phyloP scores from a whole-genome alignment of 805 yeast species.

The Kluyveromyces siamensis region DNA sequence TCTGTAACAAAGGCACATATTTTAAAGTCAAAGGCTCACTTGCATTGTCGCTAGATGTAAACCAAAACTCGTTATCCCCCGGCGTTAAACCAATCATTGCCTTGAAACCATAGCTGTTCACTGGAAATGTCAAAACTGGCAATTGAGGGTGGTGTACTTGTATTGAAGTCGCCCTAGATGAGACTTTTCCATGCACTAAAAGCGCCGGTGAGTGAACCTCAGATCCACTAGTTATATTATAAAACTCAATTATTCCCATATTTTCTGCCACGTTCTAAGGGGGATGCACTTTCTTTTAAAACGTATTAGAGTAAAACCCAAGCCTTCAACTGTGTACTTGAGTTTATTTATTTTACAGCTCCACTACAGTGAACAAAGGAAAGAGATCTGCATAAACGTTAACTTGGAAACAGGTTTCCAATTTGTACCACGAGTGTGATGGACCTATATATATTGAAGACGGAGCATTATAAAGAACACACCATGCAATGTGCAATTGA shows the following conservation, averaged over 20 bases:
- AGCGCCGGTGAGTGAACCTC: slow-evolving; percentile 40
- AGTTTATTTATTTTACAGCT: too few species aligned
- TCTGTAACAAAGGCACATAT: slow-evolving; percentile 48
- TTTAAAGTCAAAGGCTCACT: slow-evolving; percentile 28
- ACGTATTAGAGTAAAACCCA: too few species aligned
- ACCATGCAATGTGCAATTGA: too few species aligned
- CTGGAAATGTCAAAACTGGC: slow-evolving; percentile 66
- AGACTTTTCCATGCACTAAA: slow-evolving; percentile 40
- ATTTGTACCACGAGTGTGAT: too few species aligned
- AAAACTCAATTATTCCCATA: slow-evolving; percentile 19
- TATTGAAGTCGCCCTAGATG: slow-evolving; percentile 30
- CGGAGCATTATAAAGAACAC: too few species aligned
- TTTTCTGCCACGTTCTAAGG: background rate
- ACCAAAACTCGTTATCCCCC: slow-evolving; percentile 51
- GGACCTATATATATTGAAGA: too few species aligned
- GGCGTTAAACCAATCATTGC: slow-evolving; percentile 62
- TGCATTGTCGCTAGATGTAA: slow-evolving; percentile 36
- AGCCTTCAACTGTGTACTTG: too few species aligned
- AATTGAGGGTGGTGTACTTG: slow-evolving; percentile 32
- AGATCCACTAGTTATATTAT: slow-evolving; percentile 27
- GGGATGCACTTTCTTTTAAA: too few species aligned
- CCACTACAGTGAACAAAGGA: too few species aligned
- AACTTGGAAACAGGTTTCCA: too few species aligned
- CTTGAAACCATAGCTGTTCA: slow-evolving; percentile 64
- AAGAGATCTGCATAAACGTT: too few species aligned